Evolutionary conservation across 345 rosid genomes (phyloP).

Genomic region (Noccaea caerulescens): DNA sequence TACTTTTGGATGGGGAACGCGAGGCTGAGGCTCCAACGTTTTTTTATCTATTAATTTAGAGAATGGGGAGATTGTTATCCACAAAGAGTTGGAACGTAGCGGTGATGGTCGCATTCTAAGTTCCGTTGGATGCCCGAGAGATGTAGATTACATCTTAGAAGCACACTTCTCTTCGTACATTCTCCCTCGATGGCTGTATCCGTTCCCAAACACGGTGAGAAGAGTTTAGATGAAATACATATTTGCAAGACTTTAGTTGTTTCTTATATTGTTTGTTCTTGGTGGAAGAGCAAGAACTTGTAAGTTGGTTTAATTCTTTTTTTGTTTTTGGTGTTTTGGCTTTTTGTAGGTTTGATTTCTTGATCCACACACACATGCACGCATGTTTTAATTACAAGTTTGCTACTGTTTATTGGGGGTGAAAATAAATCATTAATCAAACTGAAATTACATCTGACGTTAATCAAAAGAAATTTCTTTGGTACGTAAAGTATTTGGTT

Average conservation of each 20-base stretch:
- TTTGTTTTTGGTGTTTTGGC: no score
- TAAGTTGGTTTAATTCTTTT: no score
- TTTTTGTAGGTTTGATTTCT: no score
- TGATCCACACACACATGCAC: no score
- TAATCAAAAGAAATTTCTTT: no score
- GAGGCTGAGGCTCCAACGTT: not conserved
- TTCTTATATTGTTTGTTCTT: not conserved
- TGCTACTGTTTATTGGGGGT: no score
- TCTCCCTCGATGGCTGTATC: slow-evolving; percentile 6
- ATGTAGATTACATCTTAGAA: not conserved
- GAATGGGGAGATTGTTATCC: not conserved
- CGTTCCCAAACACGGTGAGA: not conserved
- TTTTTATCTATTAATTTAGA: not conserved
- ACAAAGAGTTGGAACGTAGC: not conserved
- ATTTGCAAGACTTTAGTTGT: not conserved
- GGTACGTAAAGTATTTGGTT: no score
- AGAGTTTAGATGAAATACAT: not conserved
- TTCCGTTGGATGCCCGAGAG: not conserved
- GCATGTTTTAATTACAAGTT: no score
- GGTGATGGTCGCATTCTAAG: not conserved
- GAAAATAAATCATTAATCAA: no score
- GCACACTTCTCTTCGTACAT: not conserved
- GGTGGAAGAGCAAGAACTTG: no score
- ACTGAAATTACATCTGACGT: no score
- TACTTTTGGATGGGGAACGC: not conserved